These are phyloP conservation scores for Coemansia sp. DNA, from an alignment of 192 early-diverging fungal species.

Conservation along the genomic window DNA sequence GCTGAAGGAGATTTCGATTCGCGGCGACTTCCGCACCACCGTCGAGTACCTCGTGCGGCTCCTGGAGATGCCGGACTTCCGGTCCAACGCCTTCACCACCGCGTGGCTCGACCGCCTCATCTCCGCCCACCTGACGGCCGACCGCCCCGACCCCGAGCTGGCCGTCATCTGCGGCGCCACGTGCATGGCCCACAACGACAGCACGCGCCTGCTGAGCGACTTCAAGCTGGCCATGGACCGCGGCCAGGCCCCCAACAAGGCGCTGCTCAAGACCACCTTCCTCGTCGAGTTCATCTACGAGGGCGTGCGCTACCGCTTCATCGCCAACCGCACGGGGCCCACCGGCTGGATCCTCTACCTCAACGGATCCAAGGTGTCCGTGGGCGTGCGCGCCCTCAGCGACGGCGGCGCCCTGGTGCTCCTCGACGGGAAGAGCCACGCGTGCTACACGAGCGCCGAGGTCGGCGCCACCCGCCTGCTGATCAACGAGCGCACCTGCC, in stretches of 20 bases:
- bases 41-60: constrained; percentile 96
- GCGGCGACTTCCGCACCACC: constrained; percentile 97
- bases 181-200: constrained; percentile 72
- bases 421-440: constrained; percentile 87
- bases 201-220: constrained; percentile 65
- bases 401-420: constrained; percentile 92
- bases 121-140: constrained; percentile 80
- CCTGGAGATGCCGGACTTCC: constrained; percentile 85
- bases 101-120: constrained; percentile 96
- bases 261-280: constrained; percentile 69
- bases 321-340: constrained; percentile 75
- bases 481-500: constrained; percentile 86
- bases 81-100: constrained; percentile 88
- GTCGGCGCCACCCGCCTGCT: constrained; percentile 83
- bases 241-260: constrained; percentile 84
- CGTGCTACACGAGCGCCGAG: constrained; percentile 89
- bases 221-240: constrained; percentile 85
- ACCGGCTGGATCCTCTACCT: constrained; percentile 76
- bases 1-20: constrained; percentile 95
- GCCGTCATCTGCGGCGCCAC: constrained; percentile 92
- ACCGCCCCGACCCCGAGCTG: constrained; percentile 86
- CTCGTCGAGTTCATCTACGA: constrained; percentile 91
- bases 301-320: constrained; percentile 88
- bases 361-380: constrained; percentile 79
- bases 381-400: constrained; percentile 79